A percentile compares a stretch with the other conserved stretches of the same genome.
phyloP scores from a whole-genome alignment of 169 alveolate species.

The Eimeria brunetti region DNA sequence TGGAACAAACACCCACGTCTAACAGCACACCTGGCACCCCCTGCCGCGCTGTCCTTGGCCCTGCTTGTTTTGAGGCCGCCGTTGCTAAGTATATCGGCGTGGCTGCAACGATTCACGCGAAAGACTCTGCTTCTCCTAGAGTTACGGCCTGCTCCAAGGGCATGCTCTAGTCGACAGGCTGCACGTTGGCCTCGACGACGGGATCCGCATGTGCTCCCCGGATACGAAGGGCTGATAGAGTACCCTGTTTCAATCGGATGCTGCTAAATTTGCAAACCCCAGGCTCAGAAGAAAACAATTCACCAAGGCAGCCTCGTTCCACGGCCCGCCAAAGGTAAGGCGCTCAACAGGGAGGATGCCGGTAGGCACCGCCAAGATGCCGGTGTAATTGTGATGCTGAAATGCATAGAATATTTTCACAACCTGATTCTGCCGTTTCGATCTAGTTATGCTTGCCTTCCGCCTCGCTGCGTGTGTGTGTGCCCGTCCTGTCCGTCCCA shows the following conservation, averaged over 20 bases:
- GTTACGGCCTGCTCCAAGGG: background rate
- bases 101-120: background rate
- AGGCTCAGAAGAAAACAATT: background rate
- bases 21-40: background rate
- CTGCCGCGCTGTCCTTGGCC: background rate
- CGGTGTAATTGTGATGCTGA: background rate
- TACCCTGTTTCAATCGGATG: background rate
- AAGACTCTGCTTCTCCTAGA: background rate
- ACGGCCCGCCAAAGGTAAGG: background rate
- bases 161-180: background rate
- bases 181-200: background rate
- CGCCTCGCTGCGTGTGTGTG: conserved; percentile 30
- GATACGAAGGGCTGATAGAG: background rate
- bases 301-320: background rate
- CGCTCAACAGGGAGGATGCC: background rate
- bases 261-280: background rate
- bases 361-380: background rate
- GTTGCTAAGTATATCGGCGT: background rate
- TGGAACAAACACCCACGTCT: background rate
- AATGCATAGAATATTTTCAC: background rate
- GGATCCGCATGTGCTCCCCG: background rate
- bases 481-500: conserved; percentile 51
- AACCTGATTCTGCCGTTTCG: background rate
- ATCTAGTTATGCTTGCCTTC: background rate
- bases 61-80: background rate